Conservation (phyloP, 345 rosid genomes). For the Erucastrum elatum region DNA sequence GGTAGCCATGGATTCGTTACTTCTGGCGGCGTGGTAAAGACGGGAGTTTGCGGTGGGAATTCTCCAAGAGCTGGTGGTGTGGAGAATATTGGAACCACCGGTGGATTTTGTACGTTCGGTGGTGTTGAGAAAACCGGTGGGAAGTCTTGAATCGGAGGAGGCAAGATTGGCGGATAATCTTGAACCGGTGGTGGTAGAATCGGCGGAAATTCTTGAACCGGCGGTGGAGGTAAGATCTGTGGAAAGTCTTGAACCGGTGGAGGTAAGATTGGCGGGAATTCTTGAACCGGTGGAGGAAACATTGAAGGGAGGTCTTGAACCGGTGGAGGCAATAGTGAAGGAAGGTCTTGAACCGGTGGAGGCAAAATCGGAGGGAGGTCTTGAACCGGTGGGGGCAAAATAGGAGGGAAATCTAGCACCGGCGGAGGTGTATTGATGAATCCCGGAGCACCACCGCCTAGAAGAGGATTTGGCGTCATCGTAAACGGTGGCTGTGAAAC, state of each 20-base stretch:
- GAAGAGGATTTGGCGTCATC: not conserved
- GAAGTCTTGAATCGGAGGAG: not conserved
- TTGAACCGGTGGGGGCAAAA: not conserved
- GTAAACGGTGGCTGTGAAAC: slow-evolving; percentile 28
- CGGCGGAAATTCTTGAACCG: not conserved
- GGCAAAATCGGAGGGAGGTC: not conserved
- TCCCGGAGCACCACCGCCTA: not conserved
- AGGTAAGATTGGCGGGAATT: not conserved
- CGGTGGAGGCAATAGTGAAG: not conserved
- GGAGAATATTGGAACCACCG: slow-evolving; percentile 27
- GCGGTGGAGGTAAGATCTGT: not conserved
- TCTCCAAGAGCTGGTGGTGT: slow-evolving; percentile 34
- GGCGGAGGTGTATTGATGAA: not conserved
- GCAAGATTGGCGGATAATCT: not conserved
- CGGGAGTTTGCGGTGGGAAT: slow-evolving; percentile 32
- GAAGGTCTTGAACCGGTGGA: not conserved
- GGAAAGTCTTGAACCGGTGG: slow-evolving; percentile 10
- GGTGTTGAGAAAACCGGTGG: slow-evolving; percentile 27
- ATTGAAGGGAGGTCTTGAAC: not conserved
- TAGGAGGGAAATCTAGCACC: not conserved
- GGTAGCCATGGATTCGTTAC: slow-evolving; percentile 35
- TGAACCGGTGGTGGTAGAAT: slow-evolving; percentile 23
- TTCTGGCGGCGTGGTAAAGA: slow-evolving; percentile 24
- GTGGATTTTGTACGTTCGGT: slow-evolving; percentile 29
- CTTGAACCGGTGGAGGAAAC: slow-evolving; percentile 10